phyloP scores from a whole-genome alignment of 192 early-diverging fungal species.

The Thamnidium elegans region DNA sequence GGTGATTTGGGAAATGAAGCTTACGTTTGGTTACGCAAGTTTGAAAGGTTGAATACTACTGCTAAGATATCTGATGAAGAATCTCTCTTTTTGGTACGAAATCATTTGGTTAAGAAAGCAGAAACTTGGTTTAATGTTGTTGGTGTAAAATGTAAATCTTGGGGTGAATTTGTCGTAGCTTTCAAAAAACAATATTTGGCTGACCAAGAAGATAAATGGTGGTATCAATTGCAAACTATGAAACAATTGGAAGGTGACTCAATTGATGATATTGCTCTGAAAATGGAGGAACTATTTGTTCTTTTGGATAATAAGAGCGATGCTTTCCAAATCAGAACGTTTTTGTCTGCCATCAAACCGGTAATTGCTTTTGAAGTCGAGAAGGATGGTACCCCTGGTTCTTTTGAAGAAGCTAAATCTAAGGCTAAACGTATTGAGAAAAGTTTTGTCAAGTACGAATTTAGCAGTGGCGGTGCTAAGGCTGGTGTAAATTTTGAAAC shows the following conservation, averaged over 20 bases:
- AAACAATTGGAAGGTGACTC: background rate
- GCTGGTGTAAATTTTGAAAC: background rate
- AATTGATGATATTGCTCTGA: constrained; percentile 1
- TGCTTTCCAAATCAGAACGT: background rate
- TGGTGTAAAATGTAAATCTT: background rate
- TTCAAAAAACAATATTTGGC: background rate
- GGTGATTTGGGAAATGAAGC: too few species aligned
- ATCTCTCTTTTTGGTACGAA: too few species aligned
- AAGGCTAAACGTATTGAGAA: background rate
- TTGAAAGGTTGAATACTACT: too few species aligned
- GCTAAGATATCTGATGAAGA: too few species aligned
- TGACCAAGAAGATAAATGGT: constrained; percentile 1
- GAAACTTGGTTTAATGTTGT: background rate
- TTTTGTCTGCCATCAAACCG: constrained; percentile 1
- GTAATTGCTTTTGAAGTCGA: constrained; percentile 3
- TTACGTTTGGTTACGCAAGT: too few species aligned
- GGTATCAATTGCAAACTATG: background rate
- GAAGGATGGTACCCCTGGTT: background rate
- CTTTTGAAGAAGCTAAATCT: background rate
- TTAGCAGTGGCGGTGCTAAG: background rate
- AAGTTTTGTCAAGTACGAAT: background rate
- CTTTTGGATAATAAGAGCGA: background rate
- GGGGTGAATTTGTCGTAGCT: background rate
- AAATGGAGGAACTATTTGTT: constrained; percentile 1
- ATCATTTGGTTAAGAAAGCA: background rate